Evolutionary conservation across 2,329 filamentous ascomycete species (phyloP), one percentile per base, ranked within the genome.

Genomic region (Zymoseptoria pseudotritici): DNA sequence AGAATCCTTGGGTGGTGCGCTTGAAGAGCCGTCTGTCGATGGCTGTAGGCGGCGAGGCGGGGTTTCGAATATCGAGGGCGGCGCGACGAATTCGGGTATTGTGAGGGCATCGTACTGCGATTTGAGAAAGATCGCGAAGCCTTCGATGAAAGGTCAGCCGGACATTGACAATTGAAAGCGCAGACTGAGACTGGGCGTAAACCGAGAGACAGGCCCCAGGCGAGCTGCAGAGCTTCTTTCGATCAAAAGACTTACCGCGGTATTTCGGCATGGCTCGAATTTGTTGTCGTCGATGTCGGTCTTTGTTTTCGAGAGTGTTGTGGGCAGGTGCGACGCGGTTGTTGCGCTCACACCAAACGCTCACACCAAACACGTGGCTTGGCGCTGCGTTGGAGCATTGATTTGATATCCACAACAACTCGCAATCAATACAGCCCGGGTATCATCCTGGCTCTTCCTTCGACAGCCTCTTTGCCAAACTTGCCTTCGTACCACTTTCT

Each of bases 401-500:
- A n/a, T n/a, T 6, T 8, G 8, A 5, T 4, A 46, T 17, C 36
- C 36, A 17, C 13, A 17, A 17, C 3, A 1, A 46, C 36, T 17
- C 17, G n/a, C 36, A 46, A 6, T 66, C 53, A 73, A 52, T 61
- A 74, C 10, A 91, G 58, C 60, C 82, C 80, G 1, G 91, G 91
- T 63, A 96, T 81, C 85, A 96, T 93, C 64, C 79, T 86, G 86
- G 87, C 91, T 71, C 82, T 86, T 17, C 76, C 75, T 59, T 78
- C 77, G 29, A 93, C 82, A 57, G 79, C 80, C 13, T 86, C 81
- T 54, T 73, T 73, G 9, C 90, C 90, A 72, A 96, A 96, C 69
- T 86, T 91, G 21, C 80, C 75, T 63, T 76, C 77, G 76, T 95
- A 95, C 91, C 91, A 97, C 66, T 80, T 77, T 71, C 85, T 88